Base-by-base conservation (phyloP, 2,329 filamentous ascomycete species). In the Dactylellina cionopaga region DNA sequence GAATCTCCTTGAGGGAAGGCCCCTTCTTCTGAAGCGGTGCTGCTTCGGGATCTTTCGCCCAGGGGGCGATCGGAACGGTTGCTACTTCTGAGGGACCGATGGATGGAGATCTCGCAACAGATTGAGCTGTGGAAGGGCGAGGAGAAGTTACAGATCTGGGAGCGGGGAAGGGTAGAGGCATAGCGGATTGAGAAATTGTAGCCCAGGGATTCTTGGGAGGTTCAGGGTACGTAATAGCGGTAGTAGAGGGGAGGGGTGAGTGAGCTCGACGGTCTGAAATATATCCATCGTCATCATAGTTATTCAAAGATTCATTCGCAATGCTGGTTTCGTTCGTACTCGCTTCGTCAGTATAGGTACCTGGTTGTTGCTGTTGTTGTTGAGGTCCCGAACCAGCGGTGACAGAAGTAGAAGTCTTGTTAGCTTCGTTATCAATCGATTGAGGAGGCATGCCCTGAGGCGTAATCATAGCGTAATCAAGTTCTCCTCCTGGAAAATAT, bases 1-100 rank as follows among this genome's bases (percentile, higher is more conserved):
- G 95, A 22, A 99, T 99, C 79, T 99, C 93, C 82, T 92, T 96
- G 74, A 99, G 83, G 71, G 93, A 97, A 1, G 94, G 95, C 0
- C 92, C 93, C 80, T 91, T 96, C 39, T 91, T 88, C 22, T 85
- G 82, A 25, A n/a, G n/a, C 71, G 88, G 85, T 3, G 84, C 82
- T 51, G 90, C 89, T 39, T 83, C 82, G 1, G 86, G 86, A 75
- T 98, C 92, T 80, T 95, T 95, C 3, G 95, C 95, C 95, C 95
- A 99, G 0, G 95, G 95, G 0, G 95, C 95, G 75, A 97, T 83
- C 0, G 94, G 92, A 2, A 92, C 85, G 54, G 85, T 84, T 5
- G 86, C 85, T 1, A 86, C 86, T 56, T 90, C 88, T 25, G 85
- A 82, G 0, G 86, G 15, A 24, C 58, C 60, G 11, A 65, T 24